Percentiles rank a stretch among this genome's conserved stretches.
phyloP scores from a whole-genome alignment of 768 basidiomycete species.

The Tulasnella sp. region DNA sequence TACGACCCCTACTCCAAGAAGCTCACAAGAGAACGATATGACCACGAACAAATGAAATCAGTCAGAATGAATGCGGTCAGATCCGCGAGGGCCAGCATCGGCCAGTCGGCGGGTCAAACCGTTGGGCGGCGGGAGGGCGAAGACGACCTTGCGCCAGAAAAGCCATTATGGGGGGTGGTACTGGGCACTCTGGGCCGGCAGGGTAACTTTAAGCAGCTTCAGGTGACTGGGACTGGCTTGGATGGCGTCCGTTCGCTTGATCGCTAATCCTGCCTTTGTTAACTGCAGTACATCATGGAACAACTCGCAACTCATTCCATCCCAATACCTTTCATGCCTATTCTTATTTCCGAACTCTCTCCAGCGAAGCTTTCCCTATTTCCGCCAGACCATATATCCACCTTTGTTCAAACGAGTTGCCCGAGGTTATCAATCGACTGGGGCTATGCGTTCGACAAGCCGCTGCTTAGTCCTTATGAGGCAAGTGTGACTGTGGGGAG shows the following conservation, averaged over 20 bases:
- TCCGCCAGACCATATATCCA: slow-evolving; percentile 59
- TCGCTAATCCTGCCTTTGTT: not conserved
- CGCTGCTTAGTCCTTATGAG: slow-evolving; percentile 91
- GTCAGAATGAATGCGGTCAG: slow-evolving; percentile 71
- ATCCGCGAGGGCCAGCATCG: slow-evolving; percentile 63
- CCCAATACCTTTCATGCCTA: slow-evolving; percentile 74
- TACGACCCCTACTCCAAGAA: slow-evolving; percentile 99
- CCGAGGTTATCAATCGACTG: slow-evolving; percentile 96
- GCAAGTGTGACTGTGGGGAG: slow-evolving; percentile 78
- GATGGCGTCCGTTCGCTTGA: not conserved
- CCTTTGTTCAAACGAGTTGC: slow-evolving; percentile 95
- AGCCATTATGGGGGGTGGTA: slow-evolving; percentile 77
- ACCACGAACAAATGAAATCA: slow-evolving; percentile 80
- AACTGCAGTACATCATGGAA: slow-evolving; percentile 62
- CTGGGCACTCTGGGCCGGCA: slow-evolving; percentile 93
- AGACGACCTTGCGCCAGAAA: slow-evolving; percentile 25
- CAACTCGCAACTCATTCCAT: slow-evolving; percentile 56
- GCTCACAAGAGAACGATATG: slow-evolving; percentile 85
- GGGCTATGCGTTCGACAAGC: slow-evolving; percentile 92
- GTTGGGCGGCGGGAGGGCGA: slow-evolving; percentile 3
- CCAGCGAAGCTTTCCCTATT: slow-evolving; percentile 89
- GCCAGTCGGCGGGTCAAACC: slow-evolving; percentile 31
- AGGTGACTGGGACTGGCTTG: slow-evolving; percentile 42
- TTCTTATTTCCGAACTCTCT: slow-evolving; percentile 94
- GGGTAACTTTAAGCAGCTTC: slow-evolving; percentile 84